These are phyloP conservation scores for Colletotrichum filicis DNA, from an alignment of 2,329 filamentous ascomycete species.

Conservation along the genomic window DNA sequence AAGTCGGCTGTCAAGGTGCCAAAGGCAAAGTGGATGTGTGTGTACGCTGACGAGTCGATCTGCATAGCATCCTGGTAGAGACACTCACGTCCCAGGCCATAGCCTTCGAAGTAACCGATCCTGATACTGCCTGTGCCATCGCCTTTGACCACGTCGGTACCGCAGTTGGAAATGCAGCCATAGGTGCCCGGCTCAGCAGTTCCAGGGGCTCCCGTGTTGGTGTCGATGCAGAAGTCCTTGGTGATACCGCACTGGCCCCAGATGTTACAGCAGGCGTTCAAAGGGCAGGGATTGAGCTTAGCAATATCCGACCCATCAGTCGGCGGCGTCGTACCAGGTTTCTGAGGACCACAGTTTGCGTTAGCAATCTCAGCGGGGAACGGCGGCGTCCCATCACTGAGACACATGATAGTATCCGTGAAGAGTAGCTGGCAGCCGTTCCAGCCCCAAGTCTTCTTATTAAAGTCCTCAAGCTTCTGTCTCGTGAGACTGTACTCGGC, in stretches of 20 bases:
- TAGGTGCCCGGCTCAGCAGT: conserved; percentile 35
- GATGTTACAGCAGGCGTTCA: conserved; percentile 53
- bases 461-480: conserved; percentile 40
- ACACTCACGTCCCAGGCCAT: not conserved
- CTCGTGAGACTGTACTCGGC: conserved; percentile 36
- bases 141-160: conserved; percentile 43
- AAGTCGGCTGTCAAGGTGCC: not conserved
- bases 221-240: conserved; percentile 18
- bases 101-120: conserved; percentile 1
- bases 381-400: conserved; percentile 38
- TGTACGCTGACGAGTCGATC: conserved; percentile 36
- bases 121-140: not conserved
- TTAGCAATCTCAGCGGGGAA: conserved; percentile 36
- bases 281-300: conserved; percentile 57
- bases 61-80: conserved; percentile 26
- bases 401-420: conserved; percentile 35
- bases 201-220: conserved; percentile 9
- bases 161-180: conserved; percentile 54
- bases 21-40: conserved; percentile 52
- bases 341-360: conserved; percentile 54
- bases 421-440: conserved; percentile 14
- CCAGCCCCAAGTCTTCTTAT: conserved; percentile 53
- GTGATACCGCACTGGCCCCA: conserved; percentile 22
- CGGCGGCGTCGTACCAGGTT: conserved; percentile 49
- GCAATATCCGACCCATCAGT: conserved; percentile 45